phyloP scores from a whole-genome alignment of 2,329 filamentous ascomycete genomes.

The Cercospora sojina region DNA sequence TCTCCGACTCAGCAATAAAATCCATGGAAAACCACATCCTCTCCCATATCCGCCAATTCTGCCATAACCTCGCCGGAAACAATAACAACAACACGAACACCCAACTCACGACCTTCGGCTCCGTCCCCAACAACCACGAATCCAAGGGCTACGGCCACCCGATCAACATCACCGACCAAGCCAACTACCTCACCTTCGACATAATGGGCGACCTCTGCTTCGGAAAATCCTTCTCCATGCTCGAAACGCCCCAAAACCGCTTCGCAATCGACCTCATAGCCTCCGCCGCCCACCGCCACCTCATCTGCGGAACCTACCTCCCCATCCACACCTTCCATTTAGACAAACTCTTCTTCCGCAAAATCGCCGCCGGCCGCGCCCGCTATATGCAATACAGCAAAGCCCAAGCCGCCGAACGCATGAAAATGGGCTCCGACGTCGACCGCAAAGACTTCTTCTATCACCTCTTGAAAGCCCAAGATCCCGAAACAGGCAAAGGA shows the following conservation, averaged over 20 bases:
- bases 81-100: background rate
- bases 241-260: conserved; percentile 42
- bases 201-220: conserved; percentile 35
- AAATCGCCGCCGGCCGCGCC: conserved; percentile 44
- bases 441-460: conserved; percentile 35
- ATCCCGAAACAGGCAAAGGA: conserved; percentile 36
- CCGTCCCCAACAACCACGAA: conserved; percentile 7
- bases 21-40: conserved; percentile 49
- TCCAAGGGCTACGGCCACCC: conserved; percentile 43
- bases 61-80: conserved; percentile 33
- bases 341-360: conserved; percentile 47
- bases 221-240: conserved; percentile 45
- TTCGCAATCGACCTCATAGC: conserved; percentile 31
- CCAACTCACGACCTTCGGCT: conserved; percentile 9
- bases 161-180: conserved; percentile 48
- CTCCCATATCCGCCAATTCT: conserved; percentile 44
- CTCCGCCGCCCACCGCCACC: conserved; percentile 31
- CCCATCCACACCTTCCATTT: conserved; percentile 41
- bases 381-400: conserved; percentile 48
- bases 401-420: conserved; percentile 45
- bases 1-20: conserved; percentile 48
- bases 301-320: conserved; percentile 44
- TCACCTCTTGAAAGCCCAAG: conserved; percentile 33
- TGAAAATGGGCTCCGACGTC: conserved; percentile 35
- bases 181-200: conserved; percentile 44